Conservation (phyloP, 305 asterid species). For the Fraxinus baroniana region DNA sequence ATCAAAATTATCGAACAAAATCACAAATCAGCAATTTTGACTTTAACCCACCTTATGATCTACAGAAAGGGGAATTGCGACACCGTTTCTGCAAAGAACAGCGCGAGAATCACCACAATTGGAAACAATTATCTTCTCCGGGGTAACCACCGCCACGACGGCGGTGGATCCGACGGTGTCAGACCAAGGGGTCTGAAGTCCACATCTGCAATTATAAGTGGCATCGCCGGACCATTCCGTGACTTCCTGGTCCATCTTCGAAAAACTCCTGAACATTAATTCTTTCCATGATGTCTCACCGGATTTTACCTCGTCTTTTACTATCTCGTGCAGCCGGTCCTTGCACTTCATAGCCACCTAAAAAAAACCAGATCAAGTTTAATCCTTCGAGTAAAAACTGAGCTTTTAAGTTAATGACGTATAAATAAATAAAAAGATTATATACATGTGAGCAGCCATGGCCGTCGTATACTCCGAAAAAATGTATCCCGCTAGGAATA, state of each 20-base stretch:
- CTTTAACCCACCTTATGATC: conserved; percentile 65
- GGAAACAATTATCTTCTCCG: conserved; percentile 24
- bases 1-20: neutral
- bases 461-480: conserved; percentile 84
- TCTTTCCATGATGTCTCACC: conserved; percentile 55
- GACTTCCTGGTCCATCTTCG: conserved; percentile 69
- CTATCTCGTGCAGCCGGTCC: conserved; percentile 87
- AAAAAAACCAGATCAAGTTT: neutral
- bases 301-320: conserved; percentile 45
- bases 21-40: neutral
- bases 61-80: conserved; percentile 66
- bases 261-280: conserved; percentile 53
- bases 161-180: conserved; percentile 96
- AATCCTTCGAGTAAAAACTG: neutral
- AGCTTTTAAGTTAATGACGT: neutral
- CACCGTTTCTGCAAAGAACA: conserved; percentile 77
- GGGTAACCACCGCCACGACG: conserved; percentile 67
- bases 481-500: conserved; percentile 37
- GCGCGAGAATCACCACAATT: conserved; percentile 96
- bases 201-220: conserved; percentile 68
- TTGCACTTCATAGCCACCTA: conserved; percentile 78
- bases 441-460: conserved; percentile 95
- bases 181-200: conserved; percentile 72
- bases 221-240: conserved; percentile 34
- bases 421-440: neutral